Base-by-base conservation (phyloP, 441 rosid species). In the Capsella rubella region DNA sequence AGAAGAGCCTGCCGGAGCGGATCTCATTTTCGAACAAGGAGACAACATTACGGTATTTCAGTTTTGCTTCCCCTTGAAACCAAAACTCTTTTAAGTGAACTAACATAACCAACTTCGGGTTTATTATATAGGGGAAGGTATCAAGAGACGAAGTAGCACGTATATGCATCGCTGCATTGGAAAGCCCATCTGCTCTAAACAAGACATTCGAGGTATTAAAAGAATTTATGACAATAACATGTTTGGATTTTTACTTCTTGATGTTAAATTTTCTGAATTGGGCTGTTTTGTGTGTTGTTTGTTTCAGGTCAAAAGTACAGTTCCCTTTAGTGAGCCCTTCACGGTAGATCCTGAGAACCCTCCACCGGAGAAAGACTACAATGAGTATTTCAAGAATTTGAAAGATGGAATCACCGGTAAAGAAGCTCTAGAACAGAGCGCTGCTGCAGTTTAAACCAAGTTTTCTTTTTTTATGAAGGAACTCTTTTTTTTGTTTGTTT, bases 1-100 rank as follows among this genome's bases (percentile, higher is more conserved):
- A 10, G 95, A 90, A 82, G 98, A 91, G 80, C 98, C 98, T 74
- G 95, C 97, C 8, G 98, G 96, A 69, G 96, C 95, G 15, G 93
- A 90, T 77, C 95, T 94, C 75, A 84, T 94, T 42, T 90, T 91
- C 35, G 93, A 91, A 60, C 97, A 90, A 84, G 97, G 97, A 80
- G 98, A 91, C 85, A 87, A 89, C 77, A 85, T 90, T 55, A 89
- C 83, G 75, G 98, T 93, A 86, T 34, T 51, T 25, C 35, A 34
- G 11, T 10, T 9, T 31, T 8, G 1, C 61, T 9, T 68, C 21
- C 29, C 37, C 52, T 45, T 7, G 59, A n/a, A 52, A 72, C 51
- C 69, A 28, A 42, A 42, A 51, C 56, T 5, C 28, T 6, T 29
- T 27, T 1, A n/a, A 45, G 9, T 6, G 3, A 75, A 54, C 59